Conservation (phyloP, 371 early-diverging fungal species). For the Apophysomyces sp. region DNA sequence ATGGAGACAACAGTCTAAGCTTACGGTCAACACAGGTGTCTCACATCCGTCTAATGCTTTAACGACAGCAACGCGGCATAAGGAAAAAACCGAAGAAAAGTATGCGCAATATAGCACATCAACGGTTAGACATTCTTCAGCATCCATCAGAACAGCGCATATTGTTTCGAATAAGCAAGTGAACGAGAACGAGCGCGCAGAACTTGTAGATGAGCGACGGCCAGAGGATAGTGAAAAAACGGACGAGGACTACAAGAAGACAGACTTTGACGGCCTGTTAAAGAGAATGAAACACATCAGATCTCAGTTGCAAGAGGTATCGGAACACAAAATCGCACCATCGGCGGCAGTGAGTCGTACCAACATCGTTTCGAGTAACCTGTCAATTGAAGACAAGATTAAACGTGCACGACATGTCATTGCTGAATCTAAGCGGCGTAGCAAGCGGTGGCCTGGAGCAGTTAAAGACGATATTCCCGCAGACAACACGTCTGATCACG, state of each 20-base stretch:
- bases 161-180: no score
- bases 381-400: constrained; percentile 3
- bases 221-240: background rate
- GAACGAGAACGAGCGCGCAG: background rate
- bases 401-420: constrained; percentile 2
- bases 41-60: no score
- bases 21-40: no score
- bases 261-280: background rate
- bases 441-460: background rate
- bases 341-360: background rate
- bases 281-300: constrained; percentile 1
- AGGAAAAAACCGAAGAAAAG: background rate
- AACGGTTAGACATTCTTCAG: background rate
- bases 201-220: background rate
- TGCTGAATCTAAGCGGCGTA: constrained; percentile 6
- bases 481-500: background rate
- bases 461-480: background rate
- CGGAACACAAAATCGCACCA: background rate
- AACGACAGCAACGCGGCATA: background rate
- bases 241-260: background rate
- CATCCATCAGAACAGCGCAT: background rate
- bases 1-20: no score
- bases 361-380: background rate
- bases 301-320: constrained; percentile 2
- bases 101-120: background rate